These are phyloP conservation scores for Suhomyces vadensis DNA, from an alignment of 805 yeast genomes.

Conservation along the genomic window DNA sequence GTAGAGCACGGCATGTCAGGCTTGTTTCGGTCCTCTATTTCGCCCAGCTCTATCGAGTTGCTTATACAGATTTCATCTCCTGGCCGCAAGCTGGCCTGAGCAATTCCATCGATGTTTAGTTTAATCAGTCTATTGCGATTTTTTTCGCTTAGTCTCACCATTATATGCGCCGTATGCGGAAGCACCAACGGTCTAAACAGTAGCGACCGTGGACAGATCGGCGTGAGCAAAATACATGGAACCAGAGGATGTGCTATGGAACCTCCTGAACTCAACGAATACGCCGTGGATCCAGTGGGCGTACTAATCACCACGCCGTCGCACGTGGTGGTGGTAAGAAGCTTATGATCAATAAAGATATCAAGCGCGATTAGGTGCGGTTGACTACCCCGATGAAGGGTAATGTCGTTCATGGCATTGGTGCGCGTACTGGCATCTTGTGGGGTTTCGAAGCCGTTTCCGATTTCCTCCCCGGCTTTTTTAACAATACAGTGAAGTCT, in stretches of 20 bases:
- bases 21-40: neutral
- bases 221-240: conserved; percentile 78
- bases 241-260: conserved; percentile 89
- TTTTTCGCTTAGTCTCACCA: conserved; percentile 57
- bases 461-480: conserved; percentile 6
- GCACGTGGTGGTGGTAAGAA: conserved; percentile 85
- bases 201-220: conserved; percentile 87
- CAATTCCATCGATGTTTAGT: conserved; percentile 81
- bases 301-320: conserved; percentile 86
- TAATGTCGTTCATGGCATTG: conserved; percentile 86
- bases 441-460: no score
- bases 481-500: conserved; percentile 74
- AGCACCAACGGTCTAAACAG: conserved; percentile 87
- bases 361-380: conserved; percentile 85
- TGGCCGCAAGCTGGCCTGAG: conserved; percentile 62
- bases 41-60: conserved; percentile 39
- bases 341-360: conserved; percentile 80
- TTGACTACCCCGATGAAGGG: conserved; percentile 81
- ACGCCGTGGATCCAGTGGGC: conserved; percentile 96
- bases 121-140: conserved; percentile 45
- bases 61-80: conserved; percentile 80
- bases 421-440: conserved; percentile 12
- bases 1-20: conserved; percentile 13
- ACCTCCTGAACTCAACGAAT: conserved; percentile 87
- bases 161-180: conserved; percentile 76